A percentile compares a stretch with the other conserved stretches of the same genome.
phyloP scores from a whole-genome alignment of 306 rosid genomes.

The Lotus japonicus region DNA sequence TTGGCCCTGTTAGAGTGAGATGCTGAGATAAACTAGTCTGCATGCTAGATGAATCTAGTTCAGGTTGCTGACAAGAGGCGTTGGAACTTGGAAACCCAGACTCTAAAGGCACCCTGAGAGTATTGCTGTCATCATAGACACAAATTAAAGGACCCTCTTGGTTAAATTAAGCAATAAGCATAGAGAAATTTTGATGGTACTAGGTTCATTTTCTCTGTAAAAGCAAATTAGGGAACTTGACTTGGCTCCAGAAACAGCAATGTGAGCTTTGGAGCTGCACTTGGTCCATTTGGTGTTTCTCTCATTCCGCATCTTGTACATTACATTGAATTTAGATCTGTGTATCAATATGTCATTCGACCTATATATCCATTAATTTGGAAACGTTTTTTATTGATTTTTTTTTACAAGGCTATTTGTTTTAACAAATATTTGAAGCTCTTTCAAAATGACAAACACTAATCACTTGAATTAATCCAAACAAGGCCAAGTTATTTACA shows the following conservation, averaged over 20 bases:
- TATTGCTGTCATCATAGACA: background rate
- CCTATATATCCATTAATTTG: background rate
- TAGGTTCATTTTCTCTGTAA: background rate
- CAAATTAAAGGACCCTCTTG: background rate
- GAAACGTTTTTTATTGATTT: background rate
- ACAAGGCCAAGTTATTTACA: background rate
- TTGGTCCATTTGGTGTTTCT: background rate
- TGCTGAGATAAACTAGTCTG: background rate
- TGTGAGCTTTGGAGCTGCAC: background rate
- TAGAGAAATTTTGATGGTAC: background rate
- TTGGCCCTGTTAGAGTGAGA: background rate
- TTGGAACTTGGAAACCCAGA: background rate
- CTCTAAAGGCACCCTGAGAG: background rate
- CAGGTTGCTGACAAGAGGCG: background rate
- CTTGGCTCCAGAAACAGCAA: background rate
- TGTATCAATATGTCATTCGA: background rate
- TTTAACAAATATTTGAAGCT: background rate
- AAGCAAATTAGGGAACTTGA: background rate
- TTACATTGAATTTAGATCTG: background rate
- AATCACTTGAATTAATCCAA: background rate
- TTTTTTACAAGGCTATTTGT: background rate
- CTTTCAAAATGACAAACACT: background rate
- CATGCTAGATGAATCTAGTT: background rate
- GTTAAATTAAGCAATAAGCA: background rate
- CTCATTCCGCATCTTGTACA: background rate